Base-by-base conservation (phyloP, 805 yeast species). In the Candida maris region DNA sequence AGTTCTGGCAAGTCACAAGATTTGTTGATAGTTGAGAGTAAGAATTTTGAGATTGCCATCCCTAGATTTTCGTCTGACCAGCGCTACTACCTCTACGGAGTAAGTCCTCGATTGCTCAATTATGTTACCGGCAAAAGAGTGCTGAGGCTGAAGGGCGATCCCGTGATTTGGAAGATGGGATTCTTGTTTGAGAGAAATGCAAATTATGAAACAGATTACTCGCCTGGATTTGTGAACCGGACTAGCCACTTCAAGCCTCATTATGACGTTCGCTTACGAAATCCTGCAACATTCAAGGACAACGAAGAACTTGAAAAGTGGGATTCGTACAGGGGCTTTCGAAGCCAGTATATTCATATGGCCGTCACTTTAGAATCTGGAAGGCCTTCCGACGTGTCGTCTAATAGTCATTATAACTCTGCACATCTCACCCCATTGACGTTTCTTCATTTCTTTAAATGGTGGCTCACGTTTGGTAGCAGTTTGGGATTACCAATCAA, bases 381-480 rank as follows among this genome's bases (percentile, higher is more conserved):
- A 45, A 10, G 37, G 43, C 19, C 41, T 42, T 6, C 35, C 37
- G 19, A 40, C 39, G 8, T 67, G 27, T 15, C 22, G 9, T 19
- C 44, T 13, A 36, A 33, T 3, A 58, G 77, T 15, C 21, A 19
- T 8, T 79, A 79, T 48, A 91, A 89, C 60, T 69, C 88, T 1
- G 71, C 85, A 30, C 95, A 89, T 54, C 61, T 91, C 35, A 71
- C 88, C 3, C 95, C 96, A 2, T 66, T 65, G 4, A 72, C 80
- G 0, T 68, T 91, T 46, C 55, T 63, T 6, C 83, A 79, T 41
- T 88, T 93, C 62, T 79, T 77, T 51, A 54, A 59, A 4, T 93
- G 97, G 97, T 89, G 96, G 95, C 61, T 63, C 22, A 71, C 85
- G 46, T 91, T 91, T 59, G 73, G 81, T n/a, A 81, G 91, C 18